Evolutionary conservation across 23 red algal species (phyloP).

Genomic region (Agarophyton chilense): DNA sequence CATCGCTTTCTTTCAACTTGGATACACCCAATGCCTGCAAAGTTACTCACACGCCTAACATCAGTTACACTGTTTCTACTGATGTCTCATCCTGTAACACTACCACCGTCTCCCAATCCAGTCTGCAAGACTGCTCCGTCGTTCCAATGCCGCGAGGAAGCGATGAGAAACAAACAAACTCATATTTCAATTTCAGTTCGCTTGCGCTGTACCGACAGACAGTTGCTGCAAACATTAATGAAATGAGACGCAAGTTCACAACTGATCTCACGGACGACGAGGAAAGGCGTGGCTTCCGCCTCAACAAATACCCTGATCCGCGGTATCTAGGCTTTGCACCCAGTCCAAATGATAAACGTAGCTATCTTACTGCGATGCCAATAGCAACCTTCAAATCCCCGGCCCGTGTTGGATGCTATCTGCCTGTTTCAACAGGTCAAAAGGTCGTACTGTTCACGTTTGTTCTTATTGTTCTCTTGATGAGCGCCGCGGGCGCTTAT

Average conservation of each 20-base stretch:
- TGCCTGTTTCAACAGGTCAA: not conserved
- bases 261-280: constrained; percentile 6
- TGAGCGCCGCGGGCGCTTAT: not conserved
- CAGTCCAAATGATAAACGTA: not conserved
- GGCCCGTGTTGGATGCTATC: not conserved
- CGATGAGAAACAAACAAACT: not conserved
- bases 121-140: not conserved
- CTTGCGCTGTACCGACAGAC: constrained; percentile 1
- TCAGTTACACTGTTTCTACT: not conserved
- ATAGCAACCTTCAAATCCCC: not conserved
- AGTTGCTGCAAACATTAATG: constrained; percentile 7
- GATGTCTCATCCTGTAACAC: not conserved
- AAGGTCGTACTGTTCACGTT: constrained; percentile 1
- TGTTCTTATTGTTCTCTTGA: not conserved
- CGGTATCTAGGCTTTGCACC: constrained; percentile 27
- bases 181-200: not conserved
- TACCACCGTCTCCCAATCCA: not conserved
- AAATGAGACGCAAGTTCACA: not conserved
- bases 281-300: constrained; percentile 4
- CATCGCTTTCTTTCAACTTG: not conserved
- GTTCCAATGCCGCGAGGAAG: not conserved
- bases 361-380: constrained; percentile 17
- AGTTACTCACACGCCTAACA: not conserved
- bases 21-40: not conserved
- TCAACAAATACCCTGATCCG: constrained; percentile 16